Percentiles rank a stretch among this genome's conserved stretches.
phyloP scores from a whole-genome alignment of 495 filamentous ascomycete genomes.

The Parathielavia appendiculata region DNA sequence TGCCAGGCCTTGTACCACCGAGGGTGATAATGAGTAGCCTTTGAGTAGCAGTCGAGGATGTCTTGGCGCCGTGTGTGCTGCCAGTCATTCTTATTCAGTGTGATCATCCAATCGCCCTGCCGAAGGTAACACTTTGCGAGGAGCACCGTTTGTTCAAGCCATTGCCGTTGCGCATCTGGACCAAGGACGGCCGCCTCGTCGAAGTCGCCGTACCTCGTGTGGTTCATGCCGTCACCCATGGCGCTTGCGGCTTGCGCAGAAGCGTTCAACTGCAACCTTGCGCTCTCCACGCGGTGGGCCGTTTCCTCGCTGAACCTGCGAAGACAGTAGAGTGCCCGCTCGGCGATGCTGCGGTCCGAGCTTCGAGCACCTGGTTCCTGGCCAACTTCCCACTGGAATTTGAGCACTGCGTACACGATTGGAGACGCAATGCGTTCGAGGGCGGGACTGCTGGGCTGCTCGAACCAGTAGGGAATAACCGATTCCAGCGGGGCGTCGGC shows the following conservation, averaged over 20 bases:
- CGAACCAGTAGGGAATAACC: slow-evolving; percentile 51
- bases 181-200: slow-evolving; percentile 41
- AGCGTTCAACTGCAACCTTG: slow-evolving; percentile 47
- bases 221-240: slow-evolving; percentile 39
- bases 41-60: slow-evolving; percentile 78
- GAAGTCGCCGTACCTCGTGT: slow-evolving; percentile 58
- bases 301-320: slow-evolving; percentile 76
- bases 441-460: slow-evolving; percentile 37
- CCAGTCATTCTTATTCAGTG: slow-evolving; percentile 81
- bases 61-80: slow-evolving; percentile 66
- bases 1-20: slow-evolving; percentile 99
- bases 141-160: slow-evolving; percentile 63
- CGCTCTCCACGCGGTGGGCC: slow-evolving; percentile 64
- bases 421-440: slow-evolving; percentile 57
- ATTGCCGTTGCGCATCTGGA: slow-evolving; percentile 41
- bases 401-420: slow-evolving; percentile 85
- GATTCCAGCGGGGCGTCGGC: slow-evolving; percentile 59
- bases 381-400: slow-evolving; percentile 86
- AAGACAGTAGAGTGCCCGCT: slow-evolving; percentile 69
- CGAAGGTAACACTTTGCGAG: slow-evolving; percentile 93
- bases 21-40: slow-evolving; percentile 85
- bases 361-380: slow-evolving; percentile 41
- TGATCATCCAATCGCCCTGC: slow-evolving; percentile 91
- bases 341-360: slow-evolving; percentile 36
- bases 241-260: slow-evolving; percentile 51